A percentile compares a stretch with the other conserved stretches of the same genome.
These are phyloP conservation scores for Chenopodium formosanum DNA, from an alignment of 148 eudicot genomes.

Conservation along the genomic window DNA sequence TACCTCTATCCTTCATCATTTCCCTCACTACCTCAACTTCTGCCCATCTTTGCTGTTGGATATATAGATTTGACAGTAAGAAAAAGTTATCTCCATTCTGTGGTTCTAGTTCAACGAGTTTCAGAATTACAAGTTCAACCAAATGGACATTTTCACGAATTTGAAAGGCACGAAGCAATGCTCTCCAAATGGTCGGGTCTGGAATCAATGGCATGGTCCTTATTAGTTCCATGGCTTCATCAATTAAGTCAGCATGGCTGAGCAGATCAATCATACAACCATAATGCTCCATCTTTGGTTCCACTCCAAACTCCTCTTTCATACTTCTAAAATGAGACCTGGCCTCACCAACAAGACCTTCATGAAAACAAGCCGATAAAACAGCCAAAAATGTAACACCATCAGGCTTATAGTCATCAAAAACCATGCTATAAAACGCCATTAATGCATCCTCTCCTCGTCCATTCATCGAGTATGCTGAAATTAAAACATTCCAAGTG, in stretches of 20 bases:
- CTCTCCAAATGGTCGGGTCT: conserved; percentile 40
- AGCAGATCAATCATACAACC: conserved; percentile 47
- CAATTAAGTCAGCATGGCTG: conserved; percentile 27
- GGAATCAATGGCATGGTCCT: conserved; percentile 27
- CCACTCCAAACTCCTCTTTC: conserved; percentile 30
- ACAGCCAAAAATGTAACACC: conserved; percentile 41
- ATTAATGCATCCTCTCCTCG: conserved; percentile 36
- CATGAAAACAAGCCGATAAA: conserved; percentile 41
- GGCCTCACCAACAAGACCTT: conserved; percentile 35
- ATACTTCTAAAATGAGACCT: conserved; percentile 33
- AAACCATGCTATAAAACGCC: conserved; percentile 39
- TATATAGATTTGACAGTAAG: conserved; percentile 32
- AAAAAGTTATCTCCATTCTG: conserved; percentile 36
- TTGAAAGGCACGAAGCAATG: conserved; percentile 35
- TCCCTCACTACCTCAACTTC: conserved; percentile 31
- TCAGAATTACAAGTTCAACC: conserved; percentile 29
- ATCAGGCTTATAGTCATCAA: conserved; percentile 38
- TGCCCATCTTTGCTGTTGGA: conserved; percentile 30
- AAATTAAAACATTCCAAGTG: conserved; percentile 55
- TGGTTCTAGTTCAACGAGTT: conserved; percentile 39
- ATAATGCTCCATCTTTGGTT: conserved; percentile 40
- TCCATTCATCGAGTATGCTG: conserved; percentile 43
- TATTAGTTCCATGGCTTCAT: conserved; percentile 36
- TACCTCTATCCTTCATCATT: conserved; percentile 27
- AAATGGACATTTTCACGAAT: conserved; percentile 18